These are phyloP conservation scores for Gentiana dahurica DNA, from an alignment of 257 asterid genomes.

Conservation along the genomic window DNA sequence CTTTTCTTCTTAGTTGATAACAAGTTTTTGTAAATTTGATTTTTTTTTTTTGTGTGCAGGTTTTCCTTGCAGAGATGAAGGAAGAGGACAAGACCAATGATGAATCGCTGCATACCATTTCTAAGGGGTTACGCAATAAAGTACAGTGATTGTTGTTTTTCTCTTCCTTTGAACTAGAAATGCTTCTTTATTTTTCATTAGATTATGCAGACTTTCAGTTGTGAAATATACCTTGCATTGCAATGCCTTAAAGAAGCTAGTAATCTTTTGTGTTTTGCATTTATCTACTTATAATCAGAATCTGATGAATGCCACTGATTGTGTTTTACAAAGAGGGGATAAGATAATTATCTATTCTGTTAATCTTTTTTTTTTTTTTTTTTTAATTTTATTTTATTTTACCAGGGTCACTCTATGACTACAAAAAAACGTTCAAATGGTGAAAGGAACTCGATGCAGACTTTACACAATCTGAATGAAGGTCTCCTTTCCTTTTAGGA, in stretches of 20 bases:
- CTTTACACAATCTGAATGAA: slow-evolving; percentile 81
- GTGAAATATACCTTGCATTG: not conserved
- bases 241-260: not conserved
- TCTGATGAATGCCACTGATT: not conserved
- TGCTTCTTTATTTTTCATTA: too few species aligned
- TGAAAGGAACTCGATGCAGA: slow-evolving; percentile 49
- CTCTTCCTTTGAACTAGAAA: too few species aligned
- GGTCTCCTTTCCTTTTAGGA: slow-evolving; percentile 25
- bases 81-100: slow-evolving; percentile 58
- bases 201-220: too few species aligned
- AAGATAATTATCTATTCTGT: not conserved
- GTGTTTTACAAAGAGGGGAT: not conserved
- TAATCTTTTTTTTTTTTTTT: not conserved
- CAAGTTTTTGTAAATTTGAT: not conserved
- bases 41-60: slow-evolving; percentile 22
- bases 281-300: not conserved
- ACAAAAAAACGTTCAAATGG: slow-evolving; percentile 46
- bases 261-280: not conserved
- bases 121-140: slow-evolving; percentile 69
- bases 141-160: slow-evolving; percentile 14
- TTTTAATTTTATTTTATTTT: slow-evolving; percentile 1
- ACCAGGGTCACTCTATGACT: slow-evolving; percentile 73
- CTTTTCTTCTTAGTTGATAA: not conserved
- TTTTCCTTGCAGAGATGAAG: slow-evolving; percentile 58
- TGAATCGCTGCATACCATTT: slow-evolving; percentile 62